Evolutionary conservation across 2,329 filamentous ascomycete species (phyloP).

Genomic region (Xylariaceae sp.): DNA sequence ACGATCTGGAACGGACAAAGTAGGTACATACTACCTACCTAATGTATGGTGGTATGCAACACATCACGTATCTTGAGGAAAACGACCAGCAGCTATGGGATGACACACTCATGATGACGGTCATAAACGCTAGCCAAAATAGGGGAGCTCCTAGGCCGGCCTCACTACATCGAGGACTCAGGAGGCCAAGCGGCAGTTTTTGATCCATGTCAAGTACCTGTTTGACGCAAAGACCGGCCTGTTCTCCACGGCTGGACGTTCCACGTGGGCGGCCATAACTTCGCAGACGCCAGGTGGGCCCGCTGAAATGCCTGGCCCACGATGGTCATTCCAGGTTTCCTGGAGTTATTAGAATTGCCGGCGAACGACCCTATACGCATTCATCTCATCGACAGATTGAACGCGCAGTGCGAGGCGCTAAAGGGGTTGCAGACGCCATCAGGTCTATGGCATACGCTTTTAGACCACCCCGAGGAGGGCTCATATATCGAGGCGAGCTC

Average conservation of each 20-base stretch:
- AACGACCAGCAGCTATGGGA: conserved; percentile 79
- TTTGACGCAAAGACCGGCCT: conserved; percentile 68
- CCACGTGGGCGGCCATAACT: conserved; percentile 60
- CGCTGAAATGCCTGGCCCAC: conserved; percentile 70
- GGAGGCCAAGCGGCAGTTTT: conserved; percentile 75
- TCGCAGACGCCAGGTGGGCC: conserved; percentile 55
- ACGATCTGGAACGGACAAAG: conserved; percentile 67
- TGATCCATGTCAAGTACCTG: conserved; percentile 74
- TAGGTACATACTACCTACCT: too few species aligned
- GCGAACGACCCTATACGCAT: conserved; percentile 59
- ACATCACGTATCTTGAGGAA: conserved; percentile 66
- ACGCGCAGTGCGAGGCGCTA: conserved; percentile 65
- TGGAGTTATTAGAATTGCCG: conserved; percentile 64
- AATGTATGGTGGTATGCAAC: conserved; percentile 71
- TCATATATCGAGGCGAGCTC: conserved; percentile 75
- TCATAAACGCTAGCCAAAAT: conserved; percentile 77
- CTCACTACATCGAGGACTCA: conserved; percentile 69
- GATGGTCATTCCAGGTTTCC: conserved; percentile 77
- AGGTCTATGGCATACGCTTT: conserved; percentile 70
- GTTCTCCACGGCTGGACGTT: conserved; percentile 85
- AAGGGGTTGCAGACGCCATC: conserved; percentile 53
- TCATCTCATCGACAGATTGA: conserved; percentile 58
- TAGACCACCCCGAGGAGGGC: conserved; percentile 63
- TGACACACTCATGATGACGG: conserved; percentile 85
- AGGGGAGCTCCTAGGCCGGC: conserved; percentile 63